Conservation (phyloP, 1,284 basidiomycete genomes). For the Austroboletus olivaceoglutinosus region DNA sequence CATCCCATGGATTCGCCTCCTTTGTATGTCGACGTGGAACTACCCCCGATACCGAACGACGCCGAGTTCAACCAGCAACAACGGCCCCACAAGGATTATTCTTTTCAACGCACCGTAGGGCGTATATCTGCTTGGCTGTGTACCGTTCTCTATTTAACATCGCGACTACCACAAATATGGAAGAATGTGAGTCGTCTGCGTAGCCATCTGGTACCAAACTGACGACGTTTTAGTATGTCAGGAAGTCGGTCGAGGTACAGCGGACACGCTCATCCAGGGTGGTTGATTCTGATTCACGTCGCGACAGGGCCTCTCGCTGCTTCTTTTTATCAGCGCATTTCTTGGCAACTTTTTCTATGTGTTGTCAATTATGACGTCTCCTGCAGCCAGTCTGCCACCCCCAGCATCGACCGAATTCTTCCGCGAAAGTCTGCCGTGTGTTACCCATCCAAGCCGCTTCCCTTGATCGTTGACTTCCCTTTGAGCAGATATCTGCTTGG, state of each 20-base stretch:
- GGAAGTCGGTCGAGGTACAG: slow-evolving; percentile 84
- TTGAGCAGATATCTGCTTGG: slow-evolving; percentile 73
- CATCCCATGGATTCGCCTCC: neutral
- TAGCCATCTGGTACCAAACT: slow-evolving; percentile 1
- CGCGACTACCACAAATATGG: slow-evolving; percentile 93
- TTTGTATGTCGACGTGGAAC: slow-evolving; percentile 15
- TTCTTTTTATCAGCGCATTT: slow-evolving; percentile 89
- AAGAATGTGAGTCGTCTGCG: slow-evolving; percentile 76
- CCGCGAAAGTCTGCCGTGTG: slow-evolving; percentile 74
- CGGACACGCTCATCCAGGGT: neutral
- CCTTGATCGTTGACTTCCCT: slow-evolving; percentile 6
- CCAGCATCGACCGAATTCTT: slow-evolving; percentile 59
- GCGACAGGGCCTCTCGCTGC: slow-evolving; percentile 81
- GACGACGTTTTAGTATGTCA: slow-evolving; percentile 59
- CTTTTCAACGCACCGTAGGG: slow-evolving; percentile 67
- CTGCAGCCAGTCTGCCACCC: slow-evolving; percentile 51
- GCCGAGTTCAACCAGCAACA: slow-evolving; percentile 21
- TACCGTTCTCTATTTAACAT: slow-evolving; percentile 87
- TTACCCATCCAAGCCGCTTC: slow-evolving; percentile 15
- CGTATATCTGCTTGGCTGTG: slow-evolving; percentile 91
- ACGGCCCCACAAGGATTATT: slow-evolving; percentile 32
- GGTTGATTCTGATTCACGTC: slow-evolving; percentile 9
- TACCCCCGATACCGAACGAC: slow-evolving; percentile 19
- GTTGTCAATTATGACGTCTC: slow-evolving; percentile 73
- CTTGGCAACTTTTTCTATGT: slow-evolving; percentile 90